Percentiles rank a stretch among this genome's conserved stretches.
Conservation (phyloP, 441 rosid species). For the Erodium texanum region DNA sequence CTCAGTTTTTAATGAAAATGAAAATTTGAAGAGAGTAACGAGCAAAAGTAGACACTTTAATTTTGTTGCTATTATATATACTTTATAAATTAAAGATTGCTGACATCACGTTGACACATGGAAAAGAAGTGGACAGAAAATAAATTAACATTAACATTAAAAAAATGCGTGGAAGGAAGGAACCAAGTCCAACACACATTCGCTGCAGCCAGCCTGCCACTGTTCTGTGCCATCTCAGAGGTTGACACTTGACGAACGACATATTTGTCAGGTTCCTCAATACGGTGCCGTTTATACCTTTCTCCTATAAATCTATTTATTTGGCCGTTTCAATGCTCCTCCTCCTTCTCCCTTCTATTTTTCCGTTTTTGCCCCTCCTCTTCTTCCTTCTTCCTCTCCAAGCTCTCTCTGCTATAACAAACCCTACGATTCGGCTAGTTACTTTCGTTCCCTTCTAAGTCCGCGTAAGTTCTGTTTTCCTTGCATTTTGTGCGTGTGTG, state of each 20-base stretch:
- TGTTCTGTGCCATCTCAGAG: slow-evolving; percentile 2
- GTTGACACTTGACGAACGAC: neutral
- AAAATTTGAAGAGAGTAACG: too few relatives aligned
- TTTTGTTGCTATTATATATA: too few relatives aligned
- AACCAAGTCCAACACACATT: neutral
- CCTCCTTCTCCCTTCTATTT: neutral
- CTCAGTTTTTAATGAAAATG: too few relatives aligned
- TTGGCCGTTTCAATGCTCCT: neutral
- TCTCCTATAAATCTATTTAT: neutral
- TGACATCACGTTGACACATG: too few relatives aligned
- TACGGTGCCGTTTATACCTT: neutral
- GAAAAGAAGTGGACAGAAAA: neutral
- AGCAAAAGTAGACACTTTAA: too few relatives aligned
- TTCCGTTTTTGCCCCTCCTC: neutral
- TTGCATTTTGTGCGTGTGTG: neutral
- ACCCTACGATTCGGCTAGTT: neutral
- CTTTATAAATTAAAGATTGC: too few relatives aligned
- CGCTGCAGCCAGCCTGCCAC: slow-evolving; percentile 4
- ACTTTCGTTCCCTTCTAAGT: neutral
- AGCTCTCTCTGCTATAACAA: neutral
- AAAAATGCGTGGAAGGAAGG: neutral
- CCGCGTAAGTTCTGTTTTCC: neutral
- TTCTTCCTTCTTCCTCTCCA: neutral
- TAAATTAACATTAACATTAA: too few relatives aligned
- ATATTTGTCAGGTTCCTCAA: neutral